Base-by-base conservation (phyloP, 2,329 filamentous ascomycete genomes). In the Diaporthe citri region DNA sequence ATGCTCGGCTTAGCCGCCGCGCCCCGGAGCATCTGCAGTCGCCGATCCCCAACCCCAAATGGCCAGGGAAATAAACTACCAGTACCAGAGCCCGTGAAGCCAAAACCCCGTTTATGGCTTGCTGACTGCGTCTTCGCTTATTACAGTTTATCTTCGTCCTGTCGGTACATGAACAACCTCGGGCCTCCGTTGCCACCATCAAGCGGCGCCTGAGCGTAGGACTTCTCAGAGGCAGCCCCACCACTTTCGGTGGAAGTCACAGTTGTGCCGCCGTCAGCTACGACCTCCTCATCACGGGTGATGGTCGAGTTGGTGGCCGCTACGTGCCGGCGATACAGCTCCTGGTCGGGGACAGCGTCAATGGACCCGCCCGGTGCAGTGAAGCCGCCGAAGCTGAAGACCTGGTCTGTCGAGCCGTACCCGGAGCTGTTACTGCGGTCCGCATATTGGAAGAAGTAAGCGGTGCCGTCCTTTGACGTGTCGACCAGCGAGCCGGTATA, bases 311-410 rank as follows among this genome's bases (percentile, higher is more conserved):
- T 92, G 3, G 86, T 82, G 5, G 90, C 89, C 39, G 83, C 81
- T 36, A 93, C 88, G 66, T 89, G 85, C 28, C 92, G 86, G 74
- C 82, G 84, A 81, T 93, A 95, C 57, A 93, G 82, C 80, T 88
- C 83, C 66, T 81, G 82, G 28, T 79, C 79, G 4, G 78, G 75
- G 25, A 75, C 70, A 60, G 78, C 77, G 34, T 77, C 78, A 60
- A 78, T 39, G 70, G 77, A 64, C 4, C 78, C 79, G 28, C 67
- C 59, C 1, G 77, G 77, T 4, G 76, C 78, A 6, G 78, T 77
- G 46, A 88, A 79, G 8, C 88, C 87, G n/a, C 84, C 84, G 76
- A 94, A 90, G 9, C 78, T 81, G 76, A 93, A 89, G 2, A 84
- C 82, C 81, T 94, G 92, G 73, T 85, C 85, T 9, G 89, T 91